phyloP scores from a whole-genome alignment of 2,329 filamentous ascomycete species.

The Hawksworthiomyces lignivorus region DNA sequence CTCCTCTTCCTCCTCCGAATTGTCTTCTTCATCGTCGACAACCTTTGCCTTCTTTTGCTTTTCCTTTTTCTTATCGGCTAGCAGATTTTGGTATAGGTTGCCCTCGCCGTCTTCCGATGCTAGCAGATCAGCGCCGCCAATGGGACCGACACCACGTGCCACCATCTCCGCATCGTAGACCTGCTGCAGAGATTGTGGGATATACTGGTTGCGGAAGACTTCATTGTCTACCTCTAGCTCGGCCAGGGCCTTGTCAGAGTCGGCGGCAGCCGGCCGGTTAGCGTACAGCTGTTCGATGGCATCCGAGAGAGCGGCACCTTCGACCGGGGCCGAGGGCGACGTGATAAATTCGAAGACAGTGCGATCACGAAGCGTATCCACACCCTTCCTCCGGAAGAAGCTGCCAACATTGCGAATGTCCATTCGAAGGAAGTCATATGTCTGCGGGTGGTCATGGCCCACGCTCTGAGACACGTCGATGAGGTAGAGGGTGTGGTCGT shows the following conservation, averaged over 20 bases:
- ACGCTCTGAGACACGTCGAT: conserved; percentile 98
- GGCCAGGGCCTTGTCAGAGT: conserved; percentile 30
- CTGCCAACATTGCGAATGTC: conserved; percentile 95
- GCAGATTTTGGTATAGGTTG: conserved; percentile 66
- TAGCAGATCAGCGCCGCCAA: conserved; percentile 55
- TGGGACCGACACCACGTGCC: conserved; percentile 7
- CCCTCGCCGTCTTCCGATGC: conserved; percentile 48
- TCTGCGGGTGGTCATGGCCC: conserved; percentile 90
- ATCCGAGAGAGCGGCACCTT: conserved; percentile 47
- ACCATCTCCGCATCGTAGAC: conserved; percentile 96
- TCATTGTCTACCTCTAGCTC: conserved; percentile 74
- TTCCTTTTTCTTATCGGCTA: conserved; percentile 54
- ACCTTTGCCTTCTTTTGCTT: conserved; percentile 30
- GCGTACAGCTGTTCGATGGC: conserved; percentile 62
- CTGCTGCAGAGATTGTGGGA: conserved; percentile 89
- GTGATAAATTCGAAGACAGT: conserved; percentile 81
- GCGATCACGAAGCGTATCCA: conserved; percentile 72
- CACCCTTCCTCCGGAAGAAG: conserved; percentile 82
- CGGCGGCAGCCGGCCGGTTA: conserved; percentile 36
- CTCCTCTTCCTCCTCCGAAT: neutral
- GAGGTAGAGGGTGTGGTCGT: conserved; percentile 75
- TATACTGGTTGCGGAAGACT: conserved; percentile 93
- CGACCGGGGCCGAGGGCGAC: conserved; percentile 47
- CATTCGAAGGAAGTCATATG: conserved; percentile 91
- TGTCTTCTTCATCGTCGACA: conserved; percentile 22